Conservation (phyloP, 2,329 filamentous ascomycete genomes). For the Paraconiothyrium sp. region DNA sequence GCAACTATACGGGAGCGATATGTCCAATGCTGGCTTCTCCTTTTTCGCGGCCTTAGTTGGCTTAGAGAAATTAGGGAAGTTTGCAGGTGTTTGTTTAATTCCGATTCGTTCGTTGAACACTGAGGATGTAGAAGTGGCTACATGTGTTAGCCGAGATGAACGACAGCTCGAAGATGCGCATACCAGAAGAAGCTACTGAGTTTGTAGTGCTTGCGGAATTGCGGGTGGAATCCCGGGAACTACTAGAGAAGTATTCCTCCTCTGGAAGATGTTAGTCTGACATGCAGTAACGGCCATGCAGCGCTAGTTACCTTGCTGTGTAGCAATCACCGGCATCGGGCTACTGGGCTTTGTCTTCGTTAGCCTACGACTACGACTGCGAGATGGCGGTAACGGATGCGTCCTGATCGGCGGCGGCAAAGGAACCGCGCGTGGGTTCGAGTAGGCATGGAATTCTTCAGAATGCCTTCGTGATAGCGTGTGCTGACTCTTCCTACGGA, state of each 20-base stretch:
- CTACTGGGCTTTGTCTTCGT: conserved; percentile 8
- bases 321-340: background rate
- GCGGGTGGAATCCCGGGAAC: conserved; percentile 16
- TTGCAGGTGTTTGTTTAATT: conserved; percentile 1
- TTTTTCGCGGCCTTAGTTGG: conserved; percentile 10
- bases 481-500: background rate
- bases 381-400: background rate
- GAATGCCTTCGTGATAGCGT: conserved; percentile 5
- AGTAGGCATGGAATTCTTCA: conserved; percentile 17
- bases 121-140: conserved; percentile 7
- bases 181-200: conserved; percentile 17
- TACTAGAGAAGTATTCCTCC: conserved; percentile 18
- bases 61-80: conserved; percentile 14
- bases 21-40: conserved; percentile 15
- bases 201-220: conserved; percentile 16
- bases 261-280: conserved; percentile 12
- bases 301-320: conserved; percentile 7
- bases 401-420: conserved; percentile 11
- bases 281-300: background rate
- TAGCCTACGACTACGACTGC: conserved; percentile 7
- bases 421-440: conserved; percentile 22
- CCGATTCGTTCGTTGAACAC: conserved; percentile 5
- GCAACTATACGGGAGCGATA: conserved; percentile 17
- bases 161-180: background rate
- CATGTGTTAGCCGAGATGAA: background rate